Percentiles rank a stretch among this genome's conserved stretches.
Conservation (phyloP, 441 rosid genomes). For the Eutrema salsugineum region DNA sequence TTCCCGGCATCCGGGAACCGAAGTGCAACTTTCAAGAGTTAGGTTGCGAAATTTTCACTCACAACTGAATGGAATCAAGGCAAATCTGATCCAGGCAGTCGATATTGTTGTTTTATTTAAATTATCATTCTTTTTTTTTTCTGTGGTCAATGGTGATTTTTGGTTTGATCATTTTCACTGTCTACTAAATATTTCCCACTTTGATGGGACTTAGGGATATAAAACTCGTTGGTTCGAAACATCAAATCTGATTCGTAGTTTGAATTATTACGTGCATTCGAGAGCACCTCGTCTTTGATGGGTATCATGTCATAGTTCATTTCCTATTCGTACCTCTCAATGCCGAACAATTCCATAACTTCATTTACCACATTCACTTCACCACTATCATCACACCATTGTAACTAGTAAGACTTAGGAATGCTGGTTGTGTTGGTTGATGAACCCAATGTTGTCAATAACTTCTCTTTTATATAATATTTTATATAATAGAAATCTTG, state of each 20-base stretch:
- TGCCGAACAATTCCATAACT: too few species aligned
- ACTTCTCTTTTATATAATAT: too few species aligned
- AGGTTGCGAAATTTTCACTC: background rate
- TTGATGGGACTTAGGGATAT: background rate
- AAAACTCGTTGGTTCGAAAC: constrained; percentile 1
- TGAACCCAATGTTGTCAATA: too few species aligned
- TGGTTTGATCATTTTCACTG: background rate
- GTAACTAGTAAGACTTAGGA: too few species aligned
- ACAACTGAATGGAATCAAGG: background rate
- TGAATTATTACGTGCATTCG: background rate
- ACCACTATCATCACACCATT: too few species aligned
- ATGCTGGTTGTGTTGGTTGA: too few species aligned
- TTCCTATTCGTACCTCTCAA: too few species aligned
- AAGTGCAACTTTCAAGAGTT: constrained; percentile 59
- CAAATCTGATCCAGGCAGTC: background rate
- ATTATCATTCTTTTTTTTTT: background rate
- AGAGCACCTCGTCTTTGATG: background rate
- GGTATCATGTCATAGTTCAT: too few species aligned
- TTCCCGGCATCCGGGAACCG: constrained; percentile 89
- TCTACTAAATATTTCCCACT: background rate
- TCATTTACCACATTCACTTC: too few species aligned
- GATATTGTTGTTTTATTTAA: background rate
- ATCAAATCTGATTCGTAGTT: background rate
- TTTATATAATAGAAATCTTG: too few species aligned
- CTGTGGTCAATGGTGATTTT: background rate